These are phyloP conservation scores for Aspergillus affinis DNA, from an alignment of 495 filamentous ascomycete genomes.

Conservation along the genomic window DNA sequence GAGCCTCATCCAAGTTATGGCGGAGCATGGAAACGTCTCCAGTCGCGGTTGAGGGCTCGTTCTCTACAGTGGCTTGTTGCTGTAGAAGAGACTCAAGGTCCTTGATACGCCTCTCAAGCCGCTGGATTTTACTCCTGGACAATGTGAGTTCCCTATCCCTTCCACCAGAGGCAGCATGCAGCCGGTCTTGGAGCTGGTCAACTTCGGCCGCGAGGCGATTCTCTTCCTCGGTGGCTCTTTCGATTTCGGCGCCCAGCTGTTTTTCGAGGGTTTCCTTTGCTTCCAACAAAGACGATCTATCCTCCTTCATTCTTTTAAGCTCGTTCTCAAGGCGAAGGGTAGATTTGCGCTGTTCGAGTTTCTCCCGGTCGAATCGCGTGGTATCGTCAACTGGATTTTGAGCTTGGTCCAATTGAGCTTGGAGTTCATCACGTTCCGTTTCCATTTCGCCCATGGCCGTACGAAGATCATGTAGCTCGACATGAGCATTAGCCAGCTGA, in stretches of 20 bases:
- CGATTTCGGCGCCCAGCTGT: slow-evolving; percentile 55
- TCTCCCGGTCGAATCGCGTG: slow-evolving; percentile 60
- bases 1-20: slow-evolving; percentile 59
- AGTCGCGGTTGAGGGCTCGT: slow-evolving; percentile 43
- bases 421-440: slow-evolving; percentile 64
- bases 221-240: slow-evolving; percentile 56
- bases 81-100: slow-evolving; percentile 58
- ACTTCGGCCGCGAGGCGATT: slow-evolving; percentile 58
- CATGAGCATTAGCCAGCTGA: slow-evolving; percentile 57
- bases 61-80: slow-evolving; percentile 33
- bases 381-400: slow-evolving; percentile 52
- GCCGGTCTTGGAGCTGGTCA: slow-evolving; percentile 51
- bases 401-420: slow-evolving; percentile 51
- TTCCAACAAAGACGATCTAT: slow-evolving; percentile 50
- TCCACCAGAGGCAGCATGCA: slow-evolving; percentile 40
- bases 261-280: slow-evolving; percentile 53
- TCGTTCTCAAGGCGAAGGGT: slow-evolving; percentile 61
- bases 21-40: slow-evolving; percentile 59
- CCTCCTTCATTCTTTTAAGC: slow-evolving; percentile 56
- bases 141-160: slow-evolving; percentile 50
- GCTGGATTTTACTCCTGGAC: slow-evolving; percentile 55
- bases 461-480: slow-evolving; percentile 59
- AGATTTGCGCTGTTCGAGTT: slow-evolving; percentile 58
- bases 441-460: slow-evolving; percentile 52
- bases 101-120: slow-evolving; percentile 57